phyloP scores from a whole-genome alignment of 495 filamentous ascomycete genomes.

The Xylaria curta region DNA sequence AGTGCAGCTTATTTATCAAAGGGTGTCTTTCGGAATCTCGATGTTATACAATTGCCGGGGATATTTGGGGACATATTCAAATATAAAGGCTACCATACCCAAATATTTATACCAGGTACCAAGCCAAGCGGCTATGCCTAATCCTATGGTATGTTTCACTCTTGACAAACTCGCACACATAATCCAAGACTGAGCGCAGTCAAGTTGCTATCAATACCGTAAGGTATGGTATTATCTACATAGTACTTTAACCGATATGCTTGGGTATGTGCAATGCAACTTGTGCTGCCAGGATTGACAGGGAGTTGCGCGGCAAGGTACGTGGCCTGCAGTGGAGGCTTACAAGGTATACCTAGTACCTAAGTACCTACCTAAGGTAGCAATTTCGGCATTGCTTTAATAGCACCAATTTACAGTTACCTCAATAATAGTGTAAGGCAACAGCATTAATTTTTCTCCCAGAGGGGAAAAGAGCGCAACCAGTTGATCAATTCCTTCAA shows the following conservation, averaged over 20 bases:
- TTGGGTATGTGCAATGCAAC: not conserved
- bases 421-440: not conserved
- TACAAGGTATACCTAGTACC: too few relatives aligned
- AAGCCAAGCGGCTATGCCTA: not conserved
- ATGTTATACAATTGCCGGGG: not conserved
- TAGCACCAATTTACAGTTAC: too few relatives aligned
- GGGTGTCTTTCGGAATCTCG: not conserved
- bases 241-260: not conserved
- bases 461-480: not conserved
- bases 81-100: too few relatives aligned
- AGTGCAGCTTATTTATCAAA: not conserved
- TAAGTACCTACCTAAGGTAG: too few relatives aligned
- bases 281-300: not conserved
- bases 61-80: not conserved
- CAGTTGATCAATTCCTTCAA: not conserved
- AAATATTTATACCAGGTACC: not conserved
- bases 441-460: not conserved
- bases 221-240: not conserved
- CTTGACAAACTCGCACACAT: not conserved
- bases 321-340: constrained; percentile 9
- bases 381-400: too few relatives aligned
- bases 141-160: not conserved
- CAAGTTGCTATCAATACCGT: not conserved
- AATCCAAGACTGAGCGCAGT: not conserved
- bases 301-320: constrained; percentile 14